A percentile compares a stretch with the other conserved stretches of the same genome.
phyloP scores from a whole-genome alignment of 352 stramenopile species.

The Pythium diclinum region DNA sequence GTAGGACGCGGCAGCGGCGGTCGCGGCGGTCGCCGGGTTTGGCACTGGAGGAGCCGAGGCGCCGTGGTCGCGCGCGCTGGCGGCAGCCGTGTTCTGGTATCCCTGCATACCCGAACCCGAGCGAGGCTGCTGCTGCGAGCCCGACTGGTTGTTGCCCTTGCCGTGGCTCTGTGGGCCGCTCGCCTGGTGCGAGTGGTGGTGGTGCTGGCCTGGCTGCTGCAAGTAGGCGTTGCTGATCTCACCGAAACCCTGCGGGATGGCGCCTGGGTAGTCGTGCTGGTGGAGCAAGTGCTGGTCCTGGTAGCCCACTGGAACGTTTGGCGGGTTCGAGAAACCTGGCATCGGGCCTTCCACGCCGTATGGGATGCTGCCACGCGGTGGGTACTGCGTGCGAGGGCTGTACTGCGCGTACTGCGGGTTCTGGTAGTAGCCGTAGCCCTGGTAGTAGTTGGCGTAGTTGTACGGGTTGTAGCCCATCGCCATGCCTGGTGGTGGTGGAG shows the following conservation, averaged over 20 bases:
- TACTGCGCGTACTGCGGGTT: conserved; percentile 87
- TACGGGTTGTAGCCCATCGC: conserved; percentile 87
- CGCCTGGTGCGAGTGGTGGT: conserved; percentile 47
- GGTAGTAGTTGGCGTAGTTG: conserved; percentile 85
- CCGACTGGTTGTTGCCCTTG: conserved; percentile 47
- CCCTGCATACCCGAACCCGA: conserved; percentile 51
- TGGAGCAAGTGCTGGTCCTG: conserved; percentile 85
- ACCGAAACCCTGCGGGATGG: conserved; percentile 75
- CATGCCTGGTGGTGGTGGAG: conserved; percentile 82
- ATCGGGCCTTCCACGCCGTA: conserved; percentile 82
- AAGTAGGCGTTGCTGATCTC: conserved; percentile 79
- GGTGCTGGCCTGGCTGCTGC: conserved; percentile 45
- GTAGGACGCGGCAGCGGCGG: conserved; percentile 43
- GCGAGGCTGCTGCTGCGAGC: conserved; percentile 53
- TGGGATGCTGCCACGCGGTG: conserved; percentile 73
- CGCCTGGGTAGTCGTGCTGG: conserved; percentile 76
- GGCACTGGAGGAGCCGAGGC: conserved; percentile 43
- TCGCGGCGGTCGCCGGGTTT: conserved; percentile 44
- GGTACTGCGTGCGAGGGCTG: conserved; percentile 84
- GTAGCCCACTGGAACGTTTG: conserved; percentile 72
- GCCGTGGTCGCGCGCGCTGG: conserved; percentile 53
- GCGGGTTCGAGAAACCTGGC: conserved; percentile 75
- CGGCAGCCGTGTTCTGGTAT: conserved; percentile 43
- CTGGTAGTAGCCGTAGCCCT: conserved; percentile 87
- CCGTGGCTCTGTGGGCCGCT: conserved; percentile 59